Conservation (phyloP, 2,329 filamentous ascomycete species). For the Teratosphaeria destructans region DNA sequence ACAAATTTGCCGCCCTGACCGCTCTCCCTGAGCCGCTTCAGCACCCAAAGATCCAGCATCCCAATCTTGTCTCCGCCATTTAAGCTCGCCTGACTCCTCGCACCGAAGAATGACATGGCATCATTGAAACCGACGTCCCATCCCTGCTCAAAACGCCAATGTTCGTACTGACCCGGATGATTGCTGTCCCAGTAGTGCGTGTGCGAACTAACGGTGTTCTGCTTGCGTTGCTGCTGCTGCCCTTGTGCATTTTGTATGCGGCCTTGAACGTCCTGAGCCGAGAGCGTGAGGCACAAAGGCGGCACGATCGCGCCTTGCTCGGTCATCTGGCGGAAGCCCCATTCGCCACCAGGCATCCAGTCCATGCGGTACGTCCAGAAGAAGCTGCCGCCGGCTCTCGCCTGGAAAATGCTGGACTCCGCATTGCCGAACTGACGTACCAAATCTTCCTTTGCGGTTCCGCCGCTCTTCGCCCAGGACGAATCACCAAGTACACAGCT, state of each 20-base stretch:
- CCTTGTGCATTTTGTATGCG: conserved; percentile 31
- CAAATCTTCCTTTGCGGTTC: conserved; percentile 28
- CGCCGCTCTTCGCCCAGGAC: conserved; percentile 34
- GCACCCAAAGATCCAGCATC: conserved; percentile 47
- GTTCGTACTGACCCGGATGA: conserved; percentile 37
- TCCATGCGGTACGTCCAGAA: conserved; percentile 55
- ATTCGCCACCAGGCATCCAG: conserved; percentile 52
- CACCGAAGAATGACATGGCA: conserved; percentile 41
- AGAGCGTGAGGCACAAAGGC: conserved; percentile 30
- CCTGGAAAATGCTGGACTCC: conserved; percentile 40
- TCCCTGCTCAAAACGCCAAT: conserved; percentile 45
- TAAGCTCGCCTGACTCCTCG: conserved; percentile 25
- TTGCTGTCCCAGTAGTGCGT: conserved; percentile 40
- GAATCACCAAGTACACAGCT: conserved; percentile 45
- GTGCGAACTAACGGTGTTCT: conserved; percentile 34
- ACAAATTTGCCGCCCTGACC: conserved; percentile 37
- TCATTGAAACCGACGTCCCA: conserved; percentile 49
- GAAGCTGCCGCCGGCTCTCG: conserved; percentile 42
- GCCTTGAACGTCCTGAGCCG: conserved; percentile 26
- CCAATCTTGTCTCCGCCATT: conserved; percentile 44
- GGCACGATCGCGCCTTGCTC: conserved; percentile 34
- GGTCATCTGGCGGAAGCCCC: conserved; percentile 47
- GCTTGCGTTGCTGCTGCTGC: conserved; percentile 28
- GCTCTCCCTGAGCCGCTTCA: conserved; percentile 45
- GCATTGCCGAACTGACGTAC: conserved; percentile 38